Evolutionary conservation across 495 filamentous ascomycete genomes (phyloP).

Genomic region (Geoglossum glabrum): DNA sequence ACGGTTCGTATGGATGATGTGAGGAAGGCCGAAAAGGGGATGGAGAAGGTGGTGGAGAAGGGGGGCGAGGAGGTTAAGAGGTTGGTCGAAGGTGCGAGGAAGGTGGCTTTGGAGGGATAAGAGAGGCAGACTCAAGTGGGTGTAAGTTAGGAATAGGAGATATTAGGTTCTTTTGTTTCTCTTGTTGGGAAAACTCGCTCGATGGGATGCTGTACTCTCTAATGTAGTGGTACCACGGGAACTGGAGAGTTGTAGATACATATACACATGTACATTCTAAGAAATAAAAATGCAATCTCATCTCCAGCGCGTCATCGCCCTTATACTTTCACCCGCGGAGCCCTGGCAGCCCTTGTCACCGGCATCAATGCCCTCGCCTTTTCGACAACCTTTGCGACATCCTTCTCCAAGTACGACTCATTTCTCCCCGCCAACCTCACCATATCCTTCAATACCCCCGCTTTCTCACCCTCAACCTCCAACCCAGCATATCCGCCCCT

Average conservation of each 20-base stretch:
- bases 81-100: conserved; percentile 44
- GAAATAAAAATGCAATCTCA: not conserved
- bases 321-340: not conserved
- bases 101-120: conserved; percentile 23
- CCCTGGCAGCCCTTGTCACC: not conserved
- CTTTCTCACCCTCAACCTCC: not conserved
- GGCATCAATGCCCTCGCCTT: conserved; percentile 19
- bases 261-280: not conserved
- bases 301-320: not conserved
- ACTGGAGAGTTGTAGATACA: not conserved
- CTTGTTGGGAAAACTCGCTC: no score
- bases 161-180: no score
- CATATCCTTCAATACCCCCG: not conserved
- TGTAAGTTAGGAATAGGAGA: not conserved
- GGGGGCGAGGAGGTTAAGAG: conserved; percentile 44
- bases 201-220: no score
- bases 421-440: conserved; percentile 10
- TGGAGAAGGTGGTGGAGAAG: conserved; percentile 60
- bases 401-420: conserved; percentile 19
- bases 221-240: no score
- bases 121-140: no score
- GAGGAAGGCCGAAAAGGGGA: conserved; percentile 40
- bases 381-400: conserved; percentile 14
- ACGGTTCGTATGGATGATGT: conserved; percentile 43
- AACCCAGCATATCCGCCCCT: not conserved